These are phyloP conservation scores for Lanmaoa rubissima DNA, from an alignment of 768 basidiomycete species.

Conservation along the genomic window DNA sequence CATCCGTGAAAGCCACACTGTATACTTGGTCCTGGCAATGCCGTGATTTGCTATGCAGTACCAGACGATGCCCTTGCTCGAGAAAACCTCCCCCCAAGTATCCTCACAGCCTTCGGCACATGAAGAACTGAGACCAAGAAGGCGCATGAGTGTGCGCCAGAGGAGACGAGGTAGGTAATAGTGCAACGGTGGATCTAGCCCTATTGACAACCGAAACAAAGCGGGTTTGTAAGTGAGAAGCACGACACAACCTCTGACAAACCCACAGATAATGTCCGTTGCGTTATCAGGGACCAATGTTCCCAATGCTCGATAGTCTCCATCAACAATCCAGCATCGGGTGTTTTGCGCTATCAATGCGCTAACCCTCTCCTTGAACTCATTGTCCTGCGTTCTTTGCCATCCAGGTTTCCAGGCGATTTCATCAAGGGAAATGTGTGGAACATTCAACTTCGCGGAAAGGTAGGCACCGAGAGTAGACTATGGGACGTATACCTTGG, in stretches of 20 bases:
- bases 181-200: conserved; percentile 65
- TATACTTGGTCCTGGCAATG: conserved; percentile 12
- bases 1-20: conserved; percentile 17
- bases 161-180: conserved; percentile 61
- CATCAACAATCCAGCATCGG: conserved; percentile 55
- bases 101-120: conserved; percentile 55
- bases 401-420: conserved; percentile 53
- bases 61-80: conserved; percentile 49
- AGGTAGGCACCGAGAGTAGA: conserved; percentile 48
- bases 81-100: conserved; percentile 39
- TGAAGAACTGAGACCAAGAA: conserved; percentile 32
- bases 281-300: conserved; percentile 36
- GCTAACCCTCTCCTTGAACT: conserved; percentile 21
- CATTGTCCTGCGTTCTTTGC: conserved; percentile 30
- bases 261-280: conserved; percentile 56
- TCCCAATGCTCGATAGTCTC: conserved; percentile 39
- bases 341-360: conserved; percentile 29
- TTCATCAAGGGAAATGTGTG: conserved; percentile 46
- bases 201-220: conserved; percentile 31
- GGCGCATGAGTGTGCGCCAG: conserved; percentile 49
- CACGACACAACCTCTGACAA: neutral
- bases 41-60: conserved; percentile 47
- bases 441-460: conserved; percentile 42
- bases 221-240: neutral
- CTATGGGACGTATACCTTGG: conserved; percentile 26